Base-by-base conservation (phyloP, 1,139 yeast species). In the Kluyveromyces marxianus region DNA sequence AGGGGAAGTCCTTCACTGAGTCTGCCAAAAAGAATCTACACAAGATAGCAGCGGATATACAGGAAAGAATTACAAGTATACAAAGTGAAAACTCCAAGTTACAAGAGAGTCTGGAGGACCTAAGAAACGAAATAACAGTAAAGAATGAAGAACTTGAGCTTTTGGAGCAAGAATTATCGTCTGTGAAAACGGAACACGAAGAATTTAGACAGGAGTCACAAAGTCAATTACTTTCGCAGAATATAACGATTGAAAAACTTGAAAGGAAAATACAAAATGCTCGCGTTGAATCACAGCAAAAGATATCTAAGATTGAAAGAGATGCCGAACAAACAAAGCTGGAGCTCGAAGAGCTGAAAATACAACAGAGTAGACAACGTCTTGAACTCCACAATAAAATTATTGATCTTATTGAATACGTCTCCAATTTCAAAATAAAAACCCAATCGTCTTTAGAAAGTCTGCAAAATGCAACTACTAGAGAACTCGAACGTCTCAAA, bases 181-280 rank as follows among this genome's bases (percentile, higher is more conserved):
- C 76, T 25, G 67, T 71, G 32, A 79, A 80, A 55, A 68, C 74
- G 34, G 72, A 73, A 30, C 77, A 77, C 52, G 86, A 82, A 45
- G 81, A 79, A 45, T 69, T 58, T 80, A 79, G 51, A 70, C 76
- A 37, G 75, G 78, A 75, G 69, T 74, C 45, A 70, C 77, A 50
- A 79, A 80, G 52, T 68, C 76, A 30, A 69, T 76, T 36, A 68
- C 77, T 31, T 5, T 49, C 57, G 21, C 75, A 79, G 48, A 75
- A 78, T 45, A 75, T 81, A 25, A 88, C 84, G 58, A 76, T 82
- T 43, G 90, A 83, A 58, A 76, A 75, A 55, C 65, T 80, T 44
- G 86, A 81, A 50, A 73, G 79, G 36, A 87, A 82, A 49, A 67
- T 83, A 39, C 75, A 79, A 38, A 54, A 53, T 33, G 49, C 50